These are phyloP conservation scores for Begonia peltatifolia DNA, from an alignment of 306 rosid species.

Conservation along the genomic window DNA sequence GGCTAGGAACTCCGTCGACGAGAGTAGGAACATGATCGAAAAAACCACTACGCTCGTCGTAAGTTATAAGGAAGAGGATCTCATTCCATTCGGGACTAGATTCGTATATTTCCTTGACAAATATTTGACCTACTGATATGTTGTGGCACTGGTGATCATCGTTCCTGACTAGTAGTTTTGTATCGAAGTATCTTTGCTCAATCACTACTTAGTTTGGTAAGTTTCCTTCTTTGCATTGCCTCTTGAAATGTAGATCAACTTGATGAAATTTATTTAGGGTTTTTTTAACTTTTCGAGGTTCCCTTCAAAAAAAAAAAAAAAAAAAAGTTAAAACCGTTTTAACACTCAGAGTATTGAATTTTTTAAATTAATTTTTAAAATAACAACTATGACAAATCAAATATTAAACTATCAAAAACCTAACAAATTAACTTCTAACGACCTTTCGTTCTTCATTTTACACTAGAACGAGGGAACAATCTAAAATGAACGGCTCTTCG, in stretches of 20 bases:
- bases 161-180: slow-evolving; percentile 27
- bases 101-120: slow-evolving; percentile 52
- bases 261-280: slow-evolving; percentile 23
- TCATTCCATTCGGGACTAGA: slow-evolving; percentile 72
- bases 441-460: too few species aligned
- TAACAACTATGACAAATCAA: too few species aligned
- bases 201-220: slow-evolving; percentile 64
- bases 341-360: too few species aligned
- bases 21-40: slow-evolving; percentile 71
- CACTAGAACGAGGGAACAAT: too few species aligned
- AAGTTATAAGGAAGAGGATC: slow-evolving; percentile 40
- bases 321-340: too few species aligned
- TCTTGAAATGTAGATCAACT: slow-evolving; percentile 39
- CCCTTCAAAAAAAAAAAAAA: slow-evolving; percentile 12
- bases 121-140: slow-evolving; percentile 47
- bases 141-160: slow-evolving; percentile 83
- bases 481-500: too few species aligned
- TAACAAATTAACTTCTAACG: too few species aligned
- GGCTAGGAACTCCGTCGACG: slow-evolving; percentile 36
- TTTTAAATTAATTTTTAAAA: too few species aligned
- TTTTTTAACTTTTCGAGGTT: slow-evolving; percentile 48
- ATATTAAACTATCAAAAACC: too few species aligned
- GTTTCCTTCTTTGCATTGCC: slow-evolving; percentile 53
- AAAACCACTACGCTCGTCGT: slow-evolving; percentile 81
- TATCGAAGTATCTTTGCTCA: slow-evolving; percentile 48